A percentile compares a stretch with the other conserved stretches of the same genome.
Conservation (phyloP, 495 filamentous ascomycete genomes). For the Geopyxis carbonaria region DNA sequence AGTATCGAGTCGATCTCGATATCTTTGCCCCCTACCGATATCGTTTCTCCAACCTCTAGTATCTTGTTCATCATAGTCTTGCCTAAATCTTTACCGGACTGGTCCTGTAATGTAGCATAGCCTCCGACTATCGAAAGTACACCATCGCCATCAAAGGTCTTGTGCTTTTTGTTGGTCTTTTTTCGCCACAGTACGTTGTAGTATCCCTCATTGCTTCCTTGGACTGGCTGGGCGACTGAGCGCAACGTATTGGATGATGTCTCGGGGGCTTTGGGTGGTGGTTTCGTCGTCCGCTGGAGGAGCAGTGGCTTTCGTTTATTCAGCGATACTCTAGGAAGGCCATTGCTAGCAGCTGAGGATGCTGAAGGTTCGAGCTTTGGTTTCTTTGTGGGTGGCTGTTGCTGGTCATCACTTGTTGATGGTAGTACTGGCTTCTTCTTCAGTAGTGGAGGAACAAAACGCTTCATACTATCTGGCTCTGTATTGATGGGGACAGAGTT, state of each 20-base stretch:
- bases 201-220: constrained; percentile 26
- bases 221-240: neutral
- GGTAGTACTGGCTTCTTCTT: constrained; percentile 4
- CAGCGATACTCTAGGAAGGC: neutral
- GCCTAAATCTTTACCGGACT: constrained; percentile 46
- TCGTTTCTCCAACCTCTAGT: constrained; percentile 42
- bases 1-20: constrained; percentile 55
- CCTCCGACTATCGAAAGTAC: constrained; percentile 42
- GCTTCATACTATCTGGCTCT: too few species aligned
- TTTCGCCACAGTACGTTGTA: constrained; percentile 62
- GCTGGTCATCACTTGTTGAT: constrained; percentile 5
- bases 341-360: neutral
- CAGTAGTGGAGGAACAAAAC: constrained; percentile 21
- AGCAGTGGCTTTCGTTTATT: constrained; percentile 1
- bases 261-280: neutral
- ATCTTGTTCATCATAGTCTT: constrained; percentile 35
- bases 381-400: constrained; percentile 12
- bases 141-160: constrained; percentile 78
- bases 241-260: neutral
- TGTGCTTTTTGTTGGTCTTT: constrained; percentile 62
- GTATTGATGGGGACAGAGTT: too few species aligned
- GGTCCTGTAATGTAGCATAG: constrained; percentile 45
- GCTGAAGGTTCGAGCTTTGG: neutral
- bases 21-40: constrained; percentile 56
- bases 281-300: constrained; percentile 5